Conservation (phyloP, 2,329 filamentous ascomycete genomes). For the Dryadomyces quercus-mongolicae region DNA sequence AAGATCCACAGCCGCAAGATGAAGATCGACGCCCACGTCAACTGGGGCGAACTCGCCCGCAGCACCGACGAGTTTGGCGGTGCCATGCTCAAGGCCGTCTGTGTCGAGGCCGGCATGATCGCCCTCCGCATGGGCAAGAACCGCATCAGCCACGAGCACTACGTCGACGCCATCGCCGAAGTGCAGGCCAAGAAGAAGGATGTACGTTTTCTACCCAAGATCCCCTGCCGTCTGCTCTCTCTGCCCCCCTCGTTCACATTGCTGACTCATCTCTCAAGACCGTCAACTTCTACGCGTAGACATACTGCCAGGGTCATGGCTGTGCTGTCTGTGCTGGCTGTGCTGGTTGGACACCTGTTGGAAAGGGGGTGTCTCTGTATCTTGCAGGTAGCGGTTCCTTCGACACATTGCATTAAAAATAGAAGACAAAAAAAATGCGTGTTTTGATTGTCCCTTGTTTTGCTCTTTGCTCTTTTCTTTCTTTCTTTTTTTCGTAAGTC, state of each 20-base stretch:
- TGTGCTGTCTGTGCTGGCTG: too few relatives aligned
- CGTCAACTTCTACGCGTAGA: constrained; percentile 45
- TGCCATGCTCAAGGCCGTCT: constrained; percentile 95
- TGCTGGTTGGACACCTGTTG: neutral
- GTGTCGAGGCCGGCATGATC: constrained; percentile 98
- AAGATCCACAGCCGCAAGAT: constrained; percentile 98
- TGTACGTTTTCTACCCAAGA: constrained; percentile 29
- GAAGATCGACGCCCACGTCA: constrained; percentile 85
- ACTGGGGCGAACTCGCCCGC: constrained; percentile 87
- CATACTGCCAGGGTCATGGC: too few relatives aligned
- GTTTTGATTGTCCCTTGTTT: neutral
- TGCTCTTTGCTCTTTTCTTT: too few relatives aligned
- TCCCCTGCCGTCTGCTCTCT: constrained; percentile 8
- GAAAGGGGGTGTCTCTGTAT: neutral
- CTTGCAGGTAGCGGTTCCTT: too few relatives aligned
- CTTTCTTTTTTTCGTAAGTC: neutral
- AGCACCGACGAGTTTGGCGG: constrained; percentile 98
- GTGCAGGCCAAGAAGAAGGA: constrained; percentile 96
- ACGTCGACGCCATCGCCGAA: constrained; percentile 95
- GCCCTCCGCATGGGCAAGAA: constrained; percentile 85
- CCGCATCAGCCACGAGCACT: constrained; percentile 97
- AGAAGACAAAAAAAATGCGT: neutral
- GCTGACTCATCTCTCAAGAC: constrained; percentile 27
- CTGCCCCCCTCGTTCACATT: neutral
- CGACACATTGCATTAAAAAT: neutral